Conservation (phyloP, 2,329 filamentous ascomycete genomes). For the Didymella exigua region DNA sequence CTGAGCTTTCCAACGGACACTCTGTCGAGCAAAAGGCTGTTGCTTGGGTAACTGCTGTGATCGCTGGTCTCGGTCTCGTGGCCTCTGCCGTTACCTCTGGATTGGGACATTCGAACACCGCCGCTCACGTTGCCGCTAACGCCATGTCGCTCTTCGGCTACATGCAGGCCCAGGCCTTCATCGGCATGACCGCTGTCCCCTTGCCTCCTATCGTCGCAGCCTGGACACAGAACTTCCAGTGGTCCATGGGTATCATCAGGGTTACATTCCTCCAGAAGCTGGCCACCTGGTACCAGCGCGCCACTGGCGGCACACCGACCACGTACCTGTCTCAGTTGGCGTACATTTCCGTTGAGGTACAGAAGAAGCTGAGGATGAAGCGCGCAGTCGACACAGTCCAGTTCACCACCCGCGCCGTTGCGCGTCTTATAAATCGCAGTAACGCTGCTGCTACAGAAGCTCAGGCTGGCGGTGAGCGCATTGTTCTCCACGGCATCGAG, state of each 20-base stretch:
- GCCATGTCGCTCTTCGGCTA: slow-evolving; percentile 92
- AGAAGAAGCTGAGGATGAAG: slow-evolving; percentile 70
- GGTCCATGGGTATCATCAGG: slow-evolving; percentile 95
- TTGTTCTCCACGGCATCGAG: slow-evolving; percentile 78
- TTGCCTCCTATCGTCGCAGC: slow-evolving; percentile 87
- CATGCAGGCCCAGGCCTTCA: slow-evolving; percentile 91
- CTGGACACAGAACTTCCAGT: slow-evolving; percentile 98
- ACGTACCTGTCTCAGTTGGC: slow-evolving; percentile 76
- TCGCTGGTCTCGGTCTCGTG: slow-evolving; percentile 81
- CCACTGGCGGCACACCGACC: slow-evolving; percentile 85
- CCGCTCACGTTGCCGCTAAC: slow-evolving; percentile 91
- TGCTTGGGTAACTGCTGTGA: slow-evolving; percentile 86
- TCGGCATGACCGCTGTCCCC: slow-evolving; percentile 80
- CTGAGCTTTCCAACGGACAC: slow-evolving; percentile 85
- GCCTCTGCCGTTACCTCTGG: slow-evolving; percentile 89
- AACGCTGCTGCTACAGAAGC: slow-evolving; percentile 55
- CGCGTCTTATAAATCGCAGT: slow-evolving; percentile 47
- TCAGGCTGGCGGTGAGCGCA: slow-evolving; percentile 36
- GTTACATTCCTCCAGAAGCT: slow-evolving; percentile 86
- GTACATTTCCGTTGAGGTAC: slow-evolving; percentile 80
- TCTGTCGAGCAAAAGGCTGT: slow-evolving; percentile 88
- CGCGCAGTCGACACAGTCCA: slow-evolving; percentile 30
- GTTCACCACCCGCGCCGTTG: slow-evolving; percentile 25
- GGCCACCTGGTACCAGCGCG: slow-evolving; percentile 93
- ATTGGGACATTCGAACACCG: slow-evolving; percentile 89